Percentiles rank a stretch among this genome's conserved stretches.
Conservation (phyloP, 2,329 filamentous ascomycete species). For the Neocatenulostroma microsporum region DNA sequence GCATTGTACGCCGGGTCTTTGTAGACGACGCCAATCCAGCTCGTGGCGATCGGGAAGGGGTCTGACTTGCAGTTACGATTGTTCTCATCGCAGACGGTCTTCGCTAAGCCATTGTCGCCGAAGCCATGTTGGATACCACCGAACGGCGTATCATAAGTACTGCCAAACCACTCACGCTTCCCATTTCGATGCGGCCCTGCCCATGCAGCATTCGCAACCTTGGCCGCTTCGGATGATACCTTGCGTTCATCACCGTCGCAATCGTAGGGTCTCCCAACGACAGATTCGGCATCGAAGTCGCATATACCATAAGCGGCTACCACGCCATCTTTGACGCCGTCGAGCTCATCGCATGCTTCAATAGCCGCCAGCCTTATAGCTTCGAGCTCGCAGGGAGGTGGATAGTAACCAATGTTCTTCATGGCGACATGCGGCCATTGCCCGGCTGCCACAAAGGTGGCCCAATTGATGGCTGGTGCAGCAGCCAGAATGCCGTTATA, state of each 20-base stretch:
- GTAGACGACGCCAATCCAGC: conserved; percentile 32
- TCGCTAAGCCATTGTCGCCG: conserved; percentile 18
- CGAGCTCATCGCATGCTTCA: conserved; percentile 30
- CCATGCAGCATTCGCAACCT: conserved; percentile 28
- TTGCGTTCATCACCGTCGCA: conserved; percentile 19
- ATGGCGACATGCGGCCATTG: conserved; percentile 28
- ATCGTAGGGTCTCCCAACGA: conserved; percentile 22
- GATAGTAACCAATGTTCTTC: conserved; percentile 22
- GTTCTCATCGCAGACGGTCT: conserved; percentile 21
- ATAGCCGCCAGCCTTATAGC: conserved; percentile 30
- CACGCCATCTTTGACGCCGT: conserved; percentile 32
- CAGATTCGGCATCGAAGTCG: conserved; percentile 24
- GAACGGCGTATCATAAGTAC: conserved; percentile 17
- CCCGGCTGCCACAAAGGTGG: conserved; percentile 21
- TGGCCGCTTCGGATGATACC: conserved; percentile 25
- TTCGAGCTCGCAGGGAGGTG: conserved; percentile 29
- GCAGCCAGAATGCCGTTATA: conserved; percentile 36
- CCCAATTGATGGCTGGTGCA: conserved; percentile 35
- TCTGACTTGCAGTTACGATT: conserved; percentile 16
- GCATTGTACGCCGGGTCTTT: conserved; percentile 28
- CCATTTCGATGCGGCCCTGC: conserved; percentile 21
- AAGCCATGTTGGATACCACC: conserved; percentile 5
- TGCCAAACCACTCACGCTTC: conserved; percentile 28
- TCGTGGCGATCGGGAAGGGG: conserved; percentile 26
- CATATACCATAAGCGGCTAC: conserved; percentile 24